A percentile compares a stretch with the other conserved stretches of the same genome.
Conservation (phyloP, 2,329 filamentous ascomycete species). For the Daldinia eschscholtzii region DNA sequence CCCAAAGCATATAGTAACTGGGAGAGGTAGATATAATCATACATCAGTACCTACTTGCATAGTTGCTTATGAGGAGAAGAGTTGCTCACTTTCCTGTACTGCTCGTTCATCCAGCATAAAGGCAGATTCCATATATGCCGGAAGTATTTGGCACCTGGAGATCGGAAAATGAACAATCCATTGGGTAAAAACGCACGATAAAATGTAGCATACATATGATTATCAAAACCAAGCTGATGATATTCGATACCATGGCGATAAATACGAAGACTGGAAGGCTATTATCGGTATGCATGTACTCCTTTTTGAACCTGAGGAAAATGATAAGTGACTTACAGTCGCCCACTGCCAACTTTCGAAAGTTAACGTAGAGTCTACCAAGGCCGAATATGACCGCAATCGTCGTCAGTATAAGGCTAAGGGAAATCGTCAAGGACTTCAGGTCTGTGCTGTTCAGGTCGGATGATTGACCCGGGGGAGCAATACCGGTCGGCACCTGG, state of each 20-base stretch:
- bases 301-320: neutral
- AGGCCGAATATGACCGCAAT: conserved; percentile 1
- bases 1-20: neutral
- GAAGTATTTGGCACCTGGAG: conserved; percentile 1
- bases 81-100: neutral
- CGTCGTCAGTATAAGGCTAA: neutral
- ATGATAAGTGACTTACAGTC: neutral
- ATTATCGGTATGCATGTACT: neutral
- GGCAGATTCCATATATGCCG: conserved; percentile 4
- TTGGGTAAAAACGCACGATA: neutral
- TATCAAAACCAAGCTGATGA: neutral
- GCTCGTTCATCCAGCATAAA: conserved; percentile 6
- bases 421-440: neutral
- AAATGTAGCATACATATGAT: neutral
- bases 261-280: neutral
- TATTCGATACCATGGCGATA: neutral
- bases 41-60: too few relatives aligned
- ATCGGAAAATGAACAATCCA: neutral
- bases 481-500: neutral
- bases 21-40: too few relatives aligned
- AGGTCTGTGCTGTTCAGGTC: neutral
- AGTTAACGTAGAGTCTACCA: conserved; percentile 2
- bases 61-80: neutral
- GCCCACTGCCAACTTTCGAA: neutral
- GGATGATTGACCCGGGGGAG: neutral